Base-by-base conservation (phyloP, 2,329 filamentous ascomycete species). In the Apiospora pterosperma region DNA sequence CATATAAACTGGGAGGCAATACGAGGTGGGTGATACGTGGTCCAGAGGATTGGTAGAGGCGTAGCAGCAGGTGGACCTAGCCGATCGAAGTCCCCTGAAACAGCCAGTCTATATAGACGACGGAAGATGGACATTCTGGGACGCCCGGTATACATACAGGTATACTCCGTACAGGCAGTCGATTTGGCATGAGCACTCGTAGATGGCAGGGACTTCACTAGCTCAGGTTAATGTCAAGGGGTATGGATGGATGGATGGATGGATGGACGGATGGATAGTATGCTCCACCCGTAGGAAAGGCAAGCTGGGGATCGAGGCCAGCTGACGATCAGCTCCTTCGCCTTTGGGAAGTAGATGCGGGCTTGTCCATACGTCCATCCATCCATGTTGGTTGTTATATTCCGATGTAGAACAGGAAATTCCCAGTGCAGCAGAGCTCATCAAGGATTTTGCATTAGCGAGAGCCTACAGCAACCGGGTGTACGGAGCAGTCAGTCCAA, bases 221-320 rank as follows among this genome's bases (percentile, higher is more conserved):
- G 48, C 48, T 55, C 48, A 55, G 48, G 48, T 25, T 55, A 55
- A 55, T 55, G 48, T 55, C 48, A 55, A 34, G 25, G 48, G 44
- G 44, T n/a, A n/a, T n/a, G n/a, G n/a, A n/a, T n/a, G n/a, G n/a
- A n/a, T n/a, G n/a, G n/a, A n/a, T n/a, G n/a, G n/a, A n/a, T n/a
- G n/a, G n/a, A n/a, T n/a, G n/a, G n/a, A n/a, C 25, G 48, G 48
- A 12, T 34, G 21, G 48, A 34, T 34, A 55, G 48, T 55, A 55
- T 55, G 48, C 48, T 34, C 48, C 48, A 34, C 48, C 28, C 28
- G 28, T 55, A 31, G n/a, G n/a, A 31, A 19, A 55, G 48, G 48
- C 14, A 34, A 4, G 48, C 28, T n/a, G 28, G 48, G 25, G 48
- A 34, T 55, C 28, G 48, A 55, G 48, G 48, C 48, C 48, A 55